A percentile compares a stretch with the other conserved stretches of the same genome.
Evolutionary conservation across 768 basidiomycete genomes (phyloP).

Genomic region (Coprinopsis strossmayeri): DNA sequence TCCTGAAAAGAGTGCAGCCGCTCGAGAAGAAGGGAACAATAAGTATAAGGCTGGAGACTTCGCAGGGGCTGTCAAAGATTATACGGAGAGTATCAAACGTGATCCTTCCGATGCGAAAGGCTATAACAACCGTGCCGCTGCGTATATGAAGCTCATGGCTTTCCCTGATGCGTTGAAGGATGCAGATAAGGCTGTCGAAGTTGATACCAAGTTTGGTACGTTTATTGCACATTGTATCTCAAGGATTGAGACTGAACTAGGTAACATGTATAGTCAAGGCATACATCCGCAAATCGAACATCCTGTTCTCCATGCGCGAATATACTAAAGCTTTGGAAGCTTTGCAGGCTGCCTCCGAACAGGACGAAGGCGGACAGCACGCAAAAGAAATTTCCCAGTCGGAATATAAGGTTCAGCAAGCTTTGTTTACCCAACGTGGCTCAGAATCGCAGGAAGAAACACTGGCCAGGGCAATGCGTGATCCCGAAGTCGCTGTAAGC

Average conservation of each 20-base stretch:
- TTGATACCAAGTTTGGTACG: slow-evolving; percentile 80
- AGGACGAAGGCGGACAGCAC: slow-evolving; percentile 80
- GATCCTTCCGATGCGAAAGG: slow-evolving; percentile 85
- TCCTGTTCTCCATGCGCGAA: slow-evolving; percentile 88
- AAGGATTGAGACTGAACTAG: slow-evolving; percentile 3
- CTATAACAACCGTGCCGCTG: slow-evolving; percentile 98
- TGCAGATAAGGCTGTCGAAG: slow-evolving; percentile 86
- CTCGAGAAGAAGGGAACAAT: slow-evolving; percentile 88
- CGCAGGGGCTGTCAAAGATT: slow-evolving; percentile 83
- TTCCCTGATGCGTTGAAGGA: slow-evolving; percentile 96
- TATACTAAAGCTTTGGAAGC: slow-evolving; percentile 83
- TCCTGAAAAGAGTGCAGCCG: slow-evolving; percentile 71
- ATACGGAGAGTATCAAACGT: slow-evolving; percentile 95
- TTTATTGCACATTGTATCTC: neutral
- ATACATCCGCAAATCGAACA: slow-evolving; percentile 86
- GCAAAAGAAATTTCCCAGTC: slow-evolving; percentile 75
- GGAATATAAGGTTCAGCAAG: slow-evolving; percentile 75
- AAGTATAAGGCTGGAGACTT: slow-evolving; percentile 93
- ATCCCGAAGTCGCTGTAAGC: slow-evolving; percentile 91
- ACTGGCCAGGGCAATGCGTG: slow-evolving; percentile 89
- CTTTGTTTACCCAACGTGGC: slow-evolving; percentile 69
- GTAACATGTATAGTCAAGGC: slow-evolving; percentile 71
- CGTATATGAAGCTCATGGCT: slow-evolving; percentile 91
- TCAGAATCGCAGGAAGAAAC: slow-evolving; percentile 92
- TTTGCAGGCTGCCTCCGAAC: slow-evolving; percentile 66